These are phyloP conservation scores for Nannochloropsis salina DNA, from an alignment of 108 stramenopile species.

Conservation along the genomic window DNA sequence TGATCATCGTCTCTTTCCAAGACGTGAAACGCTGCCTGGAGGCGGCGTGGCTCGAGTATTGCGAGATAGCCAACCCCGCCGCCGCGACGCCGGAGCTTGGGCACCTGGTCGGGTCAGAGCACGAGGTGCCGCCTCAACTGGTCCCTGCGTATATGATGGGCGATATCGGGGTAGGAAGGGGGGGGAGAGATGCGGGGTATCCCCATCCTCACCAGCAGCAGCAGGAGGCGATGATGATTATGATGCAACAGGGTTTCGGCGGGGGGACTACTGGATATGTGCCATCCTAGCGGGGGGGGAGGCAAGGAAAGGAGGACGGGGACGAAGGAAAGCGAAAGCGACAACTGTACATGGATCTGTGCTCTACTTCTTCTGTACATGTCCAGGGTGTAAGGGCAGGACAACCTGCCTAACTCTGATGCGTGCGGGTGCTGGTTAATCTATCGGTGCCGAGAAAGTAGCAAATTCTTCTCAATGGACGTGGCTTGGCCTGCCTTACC, in stretches of 20 bases:
- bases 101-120: background rate
- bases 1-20: conserved; percentile 77
- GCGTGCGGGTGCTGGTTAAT: too few relatives aligned
- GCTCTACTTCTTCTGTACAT: too few relatives aligned
- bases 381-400: too few relatives aligned
- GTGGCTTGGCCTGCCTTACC: too few relatives aligned
- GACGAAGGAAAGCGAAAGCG: background rate
- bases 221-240: background rate
- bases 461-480: too few relatives aligned
- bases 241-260: background rate
- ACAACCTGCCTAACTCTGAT: too few relatives aligned
- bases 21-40: conserved; percentile 66
- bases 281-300: background rate
- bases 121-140: background rate
- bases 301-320: background rate
- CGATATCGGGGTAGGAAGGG: background rate
- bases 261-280: background rate
- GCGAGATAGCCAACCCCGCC: background rate
- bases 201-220: background rate
- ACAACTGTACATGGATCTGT: background rate
- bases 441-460: too few relatives aligned
- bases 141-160: background rate
- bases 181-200: background rate
- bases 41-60: conserved; percentile 29
- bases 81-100: background rate